phyloP scores from a whole-genome alignment of 2,329 filamentous ascomycete species.

The Aspergillus melleus region DNA sequence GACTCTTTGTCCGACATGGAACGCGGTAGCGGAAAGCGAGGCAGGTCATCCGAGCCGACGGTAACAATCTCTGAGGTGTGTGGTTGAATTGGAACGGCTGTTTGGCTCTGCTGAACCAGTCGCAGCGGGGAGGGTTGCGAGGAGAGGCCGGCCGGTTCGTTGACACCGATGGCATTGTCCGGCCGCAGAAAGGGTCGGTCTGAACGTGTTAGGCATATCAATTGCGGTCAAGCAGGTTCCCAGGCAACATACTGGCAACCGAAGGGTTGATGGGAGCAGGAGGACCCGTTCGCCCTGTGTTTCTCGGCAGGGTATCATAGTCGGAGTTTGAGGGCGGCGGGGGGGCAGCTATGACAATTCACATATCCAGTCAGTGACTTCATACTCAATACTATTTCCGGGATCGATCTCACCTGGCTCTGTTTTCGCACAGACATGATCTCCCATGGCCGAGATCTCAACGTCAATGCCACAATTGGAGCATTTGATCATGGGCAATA shows the following conservation, averaged over 20 bases:
- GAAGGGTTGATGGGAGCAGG: slow-evolving; percentile 58
- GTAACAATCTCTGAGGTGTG: slow-evolving; percentile 49
- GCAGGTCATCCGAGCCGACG: slow-evolving; percentile 53
- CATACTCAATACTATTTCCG: neutral
- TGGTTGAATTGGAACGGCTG: slow-evolving; percentile 38
- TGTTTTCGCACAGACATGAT: slow-evolving; percentile 68
- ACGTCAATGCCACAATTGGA: slow-evolving; percentile 76
- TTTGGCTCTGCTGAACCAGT: slow-evolving; percentile 38
- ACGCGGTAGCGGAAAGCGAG: slow-evolving; percentile 52
- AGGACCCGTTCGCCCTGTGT: slow-evolving; percentile 43
- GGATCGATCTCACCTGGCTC: slow-evolving; percentile 36
- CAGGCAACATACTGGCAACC: slow-evolving; percentile 58
- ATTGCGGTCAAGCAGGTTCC: neutral
- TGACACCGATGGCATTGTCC: slow-evolving; percentile 54
- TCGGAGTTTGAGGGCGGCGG: slow-evolving; percentile 31
- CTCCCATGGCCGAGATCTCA: slow-evolving; percentile 81
- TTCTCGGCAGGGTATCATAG: slow-evolving; percentile 24
- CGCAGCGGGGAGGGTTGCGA: slow-evolving; percentile 58
- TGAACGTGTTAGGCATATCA: slow-evolving; percentile 15
- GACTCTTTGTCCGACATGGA: slow-evolving; percentile 25
- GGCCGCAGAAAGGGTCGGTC: slow-evolving; percentile 48
- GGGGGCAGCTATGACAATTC: slow-evolving; percentile 11
- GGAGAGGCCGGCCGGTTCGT: slow-evolving; percentile 60
- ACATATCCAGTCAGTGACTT: slow-evolving; percentile 1
- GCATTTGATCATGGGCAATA: slow-evolving; percentile 84